phyloP scores from a whole-genome alignment of 345 rosid species.

The Salix suchowensis region DNA sequence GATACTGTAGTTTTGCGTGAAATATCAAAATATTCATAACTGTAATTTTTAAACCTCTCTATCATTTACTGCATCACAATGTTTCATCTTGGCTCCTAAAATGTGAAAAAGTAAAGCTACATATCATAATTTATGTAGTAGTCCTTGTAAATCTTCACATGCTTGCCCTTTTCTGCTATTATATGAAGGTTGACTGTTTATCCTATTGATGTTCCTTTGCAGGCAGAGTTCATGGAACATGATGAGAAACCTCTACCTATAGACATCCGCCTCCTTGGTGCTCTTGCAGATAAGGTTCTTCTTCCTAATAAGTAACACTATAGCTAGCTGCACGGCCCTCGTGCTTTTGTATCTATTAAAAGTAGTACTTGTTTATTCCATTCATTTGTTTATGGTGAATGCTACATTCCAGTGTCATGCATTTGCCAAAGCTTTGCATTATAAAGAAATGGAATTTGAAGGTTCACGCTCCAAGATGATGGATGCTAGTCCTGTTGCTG shows the following conservation, averaged over 20 bases:
- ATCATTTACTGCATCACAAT: background rate
- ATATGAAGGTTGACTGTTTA: background rate
- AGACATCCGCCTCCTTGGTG: constrained; percentile 96
- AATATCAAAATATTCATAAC: background rate
- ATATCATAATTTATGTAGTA: background rate
- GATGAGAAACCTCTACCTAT: constrained; percentile 98
- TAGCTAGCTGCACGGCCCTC: constrained; percentile 4
- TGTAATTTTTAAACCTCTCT: background rate
- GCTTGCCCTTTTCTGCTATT: background rate
- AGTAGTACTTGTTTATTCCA: background rate
- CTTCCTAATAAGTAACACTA: constrained; percentile 7
- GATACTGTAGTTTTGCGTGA: background rate
- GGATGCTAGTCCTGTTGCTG: constrained; percentile 97
- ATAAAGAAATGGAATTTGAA: constrained; percentile 99
- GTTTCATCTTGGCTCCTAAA: background rate
- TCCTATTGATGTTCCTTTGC: constrained; percentile 15
- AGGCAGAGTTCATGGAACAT: constrained; percentile 99
- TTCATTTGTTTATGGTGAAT: background rate
- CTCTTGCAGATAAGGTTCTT: constrained; percentile 96
- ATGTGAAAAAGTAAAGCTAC: background rate
- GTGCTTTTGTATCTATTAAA: background rate
- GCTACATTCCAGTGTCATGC: constrained; percentile 69
- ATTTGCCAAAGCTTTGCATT: constrained; percentile 97
- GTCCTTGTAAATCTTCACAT: background rate
- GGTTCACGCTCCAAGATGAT: constrained; percentile 79